These are phyloP conservation scores for Cladosporium sp. DNA, from an alignment of 2,329 filamentous ascomycete species.

Conservation along the genomic window DNA sequence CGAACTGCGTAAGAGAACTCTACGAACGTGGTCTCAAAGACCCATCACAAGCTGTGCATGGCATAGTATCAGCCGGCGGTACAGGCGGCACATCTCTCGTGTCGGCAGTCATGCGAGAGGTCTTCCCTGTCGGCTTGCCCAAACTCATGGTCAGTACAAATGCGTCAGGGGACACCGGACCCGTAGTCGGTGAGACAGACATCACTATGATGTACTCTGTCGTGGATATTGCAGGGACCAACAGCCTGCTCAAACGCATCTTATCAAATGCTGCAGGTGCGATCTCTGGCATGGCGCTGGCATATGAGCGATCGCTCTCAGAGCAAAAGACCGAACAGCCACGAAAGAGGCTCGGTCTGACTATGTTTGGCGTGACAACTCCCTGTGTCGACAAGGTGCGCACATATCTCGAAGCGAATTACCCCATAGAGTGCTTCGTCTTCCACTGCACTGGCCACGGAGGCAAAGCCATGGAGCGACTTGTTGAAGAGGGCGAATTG, in stretches of 20 bases:
- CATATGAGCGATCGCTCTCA: conserved; percentile 34
- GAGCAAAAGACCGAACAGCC: conserved; percentile 8
- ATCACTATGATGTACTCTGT: conserved; percentile 68
- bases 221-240: conserved; percentile 65
- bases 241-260: conserved; percentile 54
- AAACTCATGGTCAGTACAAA: conserved; percentile 69
- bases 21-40: conserved; percentile 20
- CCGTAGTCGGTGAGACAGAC: conserved; percentile 64
- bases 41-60: conserved; percentile 31
- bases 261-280: conserved; percentile 61
- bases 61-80: conserved; percentile 57
- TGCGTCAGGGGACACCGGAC: conserved; percentile 61
- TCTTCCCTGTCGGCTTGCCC: conserved; percentile 61
- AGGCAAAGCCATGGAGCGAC: conserved; percentile 64
- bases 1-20: conserved; percentile 37
- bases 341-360: conserved; percentile 57
- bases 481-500: conserved; percentile 54
- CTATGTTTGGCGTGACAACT: conserved; percentile 73
- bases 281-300: conserved; percentile 54
- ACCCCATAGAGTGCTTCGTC: conserved; percentile 55
- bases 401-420: conserved; percentile 43
- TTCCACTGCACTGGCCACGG: conserved; percentile 70
- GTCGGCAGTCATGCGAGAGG: conserved; percentile 57
- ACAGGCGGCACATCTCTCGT: conserved; percentile 59
- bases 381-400: conserved; percentile 58